Percentiles rank a stretch among this genome's conserved stretches.
Evolutionary conservation across 352 stramenopile genomes (phyloP).

Genomic region (Pythium chondricola): DNA sequence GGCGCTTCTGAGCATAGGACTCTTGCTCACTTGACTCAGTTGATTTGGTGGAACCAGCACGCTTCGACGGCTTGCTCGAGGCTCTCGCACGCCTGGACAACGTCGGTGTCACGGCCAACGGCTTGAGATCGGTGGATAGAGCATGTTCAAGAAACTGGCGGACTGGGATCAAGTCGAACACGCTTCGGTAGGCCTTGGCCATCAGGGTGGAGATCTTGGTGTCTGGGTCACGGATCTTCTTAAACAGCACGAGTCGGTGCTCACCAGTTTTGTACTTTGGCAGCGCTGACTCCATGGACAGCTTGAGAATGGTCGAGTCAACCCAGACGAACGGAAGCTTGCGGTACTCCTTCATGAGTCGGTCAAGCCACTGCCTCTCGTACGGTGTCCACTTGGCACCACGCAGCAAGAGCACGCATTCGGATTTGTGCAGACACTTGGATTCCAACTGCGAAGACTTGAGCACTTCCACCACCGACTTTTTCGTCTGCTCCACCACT

Average conservation of each 20-base stretch:
- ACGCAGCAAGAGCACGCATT: constrained; percentile 63
- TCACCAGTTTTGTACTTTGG: constrained; percentile 30
- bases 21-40: constrained; percentile 10
- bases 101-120: constrained; percentile 49
- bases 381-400: constrained; percentile 47
- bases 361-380: constrained; percentile 69
- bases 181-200: constrained; percentile 48
- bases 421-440: constrained; percentile 54
- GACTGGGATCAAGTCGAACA: constrained; percentile 57
- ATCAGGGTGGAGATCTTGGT: constrained; percentile 31
- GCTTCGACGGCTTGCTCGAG: constrained; percentile 3
- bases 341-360: constrained; percentile 49
- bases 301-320: constrained; percentile 52
- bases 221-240: constrained; percentile 29
- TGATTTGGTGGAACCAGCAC: constrained; percentile 6
- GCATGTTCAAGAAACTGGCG: constrained; percentile 48
- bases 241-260: constrained; percentile 69
- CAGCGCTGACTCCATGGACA: constrained; percentile 63
- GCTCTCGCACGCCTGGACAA: constrained; percentile 31
- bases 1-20: constrained; percentile 22
- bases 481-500: constrained; percentile 48
- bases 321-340: constrained; percentile 66
- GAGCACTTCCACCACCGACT: constrained; percentile 47
- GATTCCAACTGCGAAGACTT: constrained; percentile 58
- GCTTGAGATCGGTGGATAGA: constrained; percentile 30